Base-by-base conservation (phyloP, 805 yeast species). In the Wickerhamiella kurtzmanii region DNA sequence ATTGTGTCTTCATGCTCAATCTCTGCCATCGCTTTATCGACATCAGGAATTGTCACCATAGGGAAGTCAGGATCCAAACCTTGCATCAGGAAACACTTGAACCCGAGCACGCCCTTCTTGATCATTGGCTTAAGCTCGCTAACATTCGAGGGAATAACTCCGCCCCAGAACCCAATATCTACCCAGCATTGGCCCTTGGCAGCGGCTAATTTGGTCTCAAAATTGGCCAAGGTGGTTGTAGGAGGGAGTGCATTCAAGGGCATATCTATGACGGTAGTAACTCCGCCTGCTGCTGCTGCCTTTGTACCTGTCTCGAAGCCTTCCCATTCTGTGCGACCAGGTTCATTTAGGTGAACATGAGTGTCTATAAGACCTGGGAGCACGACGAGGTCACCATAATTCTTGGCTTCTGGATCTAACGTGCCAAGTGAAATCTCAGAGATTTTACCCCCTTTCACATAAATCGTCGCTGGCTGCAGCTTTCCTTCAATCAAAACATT, bases 251-350 rank as follows among this genome's bases (percentile, higher is more conserved):
- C 95, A 64, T 88, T 88, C 60, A 88, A 68, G 0, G 97, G 97
- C 97, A 88, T 88, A 62, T 88, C 97, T 17, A 88, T 74, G 17
- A 88, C 94, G 0, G 96, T 87, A 20, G 97, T 88, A 43, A 88
- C 96, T 48, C 97, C 97, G 16, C 97, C 97, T 11, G 88, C 73
- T 0, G 94, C 94, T 0, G 96, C 96, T 2, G 95, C 83, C 60
- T 80, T 80, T 0, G 97, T 88, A 0, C 97, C 97, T 0, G 95
- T 82, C n/a, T 79, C 95, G 61, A 89, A 88, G 1, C 97, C 97
- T 64, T 88, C 97, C 97, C 97, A 88, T 52, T 87, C 95, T 1
- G 96, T 88, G 56, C 96, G 70, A n/a, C 97, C 97, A 0, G 97
- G 96, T 56, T 89, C 97, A 62, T 89, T 89, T 55, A 88, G 67